These are phyloP conservation scores for Saccharomyces hybrid DNA, from an alignment of 1,139 yeast genomes.

Conservation along the genomic window DNA sequence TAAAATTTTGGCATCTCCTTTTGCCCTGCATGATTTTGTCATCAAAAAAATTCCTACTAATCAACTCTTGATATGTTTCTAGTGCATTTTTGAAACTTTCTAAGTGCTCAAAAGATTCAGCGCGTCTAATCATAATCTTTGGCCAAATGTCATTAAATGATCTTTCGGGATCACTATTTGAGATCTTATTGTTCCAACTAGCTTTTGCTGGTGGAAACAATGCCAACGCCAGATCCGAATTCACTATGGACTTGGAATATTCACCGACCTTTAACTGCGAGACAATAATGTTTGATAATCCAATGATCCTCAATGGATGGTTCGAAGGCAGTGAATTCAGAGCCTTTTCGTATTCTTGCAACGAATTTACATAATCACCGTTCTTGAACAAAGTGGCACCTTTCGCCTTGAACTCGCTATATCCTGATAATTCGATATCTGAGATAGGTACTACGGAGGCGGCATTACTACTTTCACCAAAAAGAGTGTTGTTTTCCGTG, in stretches of 20 bases:
- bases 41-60: conserved; percentile 60
- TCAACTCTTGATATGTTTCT: conserved; percentile 49
- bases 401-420: conserved; percentile 45
- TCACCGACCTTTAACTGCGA: conserved; percentile 69
- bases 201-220: conserved; percentile 42
- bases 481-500: background rate
- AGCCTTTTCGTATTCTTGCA: conserved; percentile 53
- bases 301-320: conserved; percentile 62
- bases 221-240: conserved; percentile 50
- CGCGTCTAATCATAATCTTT: conserved; percentile 61
- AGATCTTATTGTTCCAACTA: conserved; percentile 25
- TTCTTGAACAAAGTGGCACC: conserved; percentile 60
- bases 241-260: conserved; percentile 50
- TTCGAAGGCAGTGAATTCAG: conserved; percentile 52
- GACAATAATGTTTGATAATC: conserved; percentile 70
- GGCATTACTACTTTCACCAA: background rate
- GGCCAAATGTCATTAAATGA: conserved; percentile 63
- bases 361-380: conserved; percentile 77
- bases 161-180: conserved; percentile 45
- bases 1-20: conserved; percentile 62
- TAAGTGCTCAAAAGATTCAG: conserved; percentile 74
- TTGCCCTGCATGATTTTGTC: conserved; percentile 71
- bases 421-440: conserved; percentile 28
- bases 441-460: conserved; percentile 17
- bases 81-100: conserved; percentile 66